Evolutionary conservation across 148 eudicot genomes (phyloP).

Genomic region (Vaccinium macrocarpon): DNA sequence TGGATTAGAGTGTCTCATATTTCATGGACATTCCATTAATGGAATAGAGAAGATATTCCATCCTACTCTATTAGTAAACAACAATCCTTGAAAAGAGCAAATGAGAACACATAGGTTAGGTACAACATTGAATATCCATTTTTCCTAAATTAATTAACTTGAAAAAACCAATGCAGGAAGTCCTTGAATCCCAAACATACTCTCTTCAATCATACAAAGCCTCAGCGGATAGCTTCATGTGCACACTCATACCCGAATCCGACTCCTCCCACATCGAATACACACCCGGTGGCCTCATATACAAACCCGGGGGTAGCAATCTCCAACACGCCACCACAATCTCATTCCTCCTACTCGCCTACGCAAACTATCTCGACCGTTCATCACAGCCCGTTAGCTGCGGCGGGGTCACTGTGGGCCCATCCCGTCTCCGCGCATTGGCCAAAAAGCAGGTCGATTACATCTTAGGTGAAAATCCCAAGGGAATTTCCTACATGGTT

Average conservation of each 20-base stretch:
- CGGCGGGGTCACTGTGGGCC: constrained; percentile 44
- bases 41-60: not conserved
- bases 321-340: constrained; percentile 81
- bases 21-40: not conserved
- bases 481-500: constrained; percentile 88
- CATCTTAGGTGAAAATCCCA: constrained; percentile 86
- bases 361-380: constrained; percentile 65
- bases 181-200: constrained; percentile 52
- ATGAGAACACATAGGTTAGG: not conserved
- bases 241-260: constrained; percentile 73
- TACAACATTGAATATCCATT: not conserved
- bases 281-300: constrained; percentile 86
- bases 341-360: constrained; percentile 65
- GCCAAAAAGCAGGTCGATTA: constrained; percentile 85
- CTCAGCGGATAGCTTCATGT: constrained; percentile 89
- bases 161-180: constrained; percentile 47
- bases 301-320: constrained; percentile 83
- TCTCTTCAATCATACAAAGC: constrained; percentile 74
- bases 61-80: not conserved
- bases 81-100: not conserved
- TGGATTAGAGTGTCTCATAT: not conserved
- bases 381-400: constrained; percentile 46
- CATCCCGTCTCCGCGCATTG: constrained; percentile 44
- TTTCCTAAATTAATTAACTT: not conserved
- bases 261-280: constrained; percentile 65